phyloP scores from a whole-genome alignment of 2,329 filamentous ascomycete genomes.

The Claviceps pusilla region DNA sequence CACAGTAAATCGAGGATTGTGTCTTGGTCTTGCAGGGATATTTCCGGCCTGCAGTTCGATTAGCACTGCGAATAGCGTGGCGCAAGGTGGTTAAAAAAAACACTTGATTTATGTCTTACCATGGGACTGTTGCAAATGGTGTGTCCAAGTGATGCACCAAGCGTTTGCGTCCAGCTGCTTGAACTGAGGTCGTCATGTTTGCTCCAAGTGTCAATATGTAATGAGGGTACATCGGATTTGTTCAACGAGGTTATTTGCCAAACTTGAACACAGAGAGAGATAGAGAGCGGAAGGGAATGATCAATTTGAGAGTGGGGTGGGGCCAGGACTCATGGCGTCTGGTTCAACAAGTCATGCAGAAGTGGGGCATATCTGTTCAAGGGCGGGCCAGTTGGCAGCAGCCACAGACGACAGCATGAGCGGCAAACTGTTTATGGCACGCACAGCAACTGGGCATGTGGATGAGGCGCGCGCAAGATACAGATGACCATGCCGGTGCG shows the following conservation, averaged over 20 bases:
- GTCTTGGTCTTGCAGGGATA: constrained; percentile 43
- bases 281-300: not conserved
- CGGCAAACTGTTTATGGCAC: not conserved
- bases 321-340: no score
- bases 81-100: not conserved
- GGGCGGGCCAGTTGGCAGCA: not conserved
- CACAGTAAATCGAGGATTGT: constrained; percentile 52
- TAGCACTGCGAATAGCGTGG: not conserved
- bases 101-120: constrained; percentile 28
- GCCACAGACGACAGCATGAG: not conserved
- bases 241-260: no score
- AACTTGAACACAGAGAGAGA: no score
- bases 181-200: constrained; percentile 13
- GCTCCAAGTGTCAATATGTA: not conserved
- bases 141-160: constrained; percentile 50
- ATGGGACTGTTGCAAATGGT: constrained; percentile 45
- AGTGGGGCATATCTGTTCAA: not conserved
- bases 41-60: constrained; percentile 37
- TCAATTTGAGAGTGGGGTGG: not conserved
- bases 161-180: constrained; percentile 31
- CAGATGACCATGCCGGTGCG: no score
- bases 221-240: not conserved
- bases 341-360: not conserved
- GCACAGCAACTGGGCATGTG: not conserved
- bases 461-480: no score